A percentile compares a stretch with the other conserved stretches of the same genome.
phyloP scores from a whole-genome alignment of 345 rosid genomes.

The Gossypium sturtianum region DNA sequence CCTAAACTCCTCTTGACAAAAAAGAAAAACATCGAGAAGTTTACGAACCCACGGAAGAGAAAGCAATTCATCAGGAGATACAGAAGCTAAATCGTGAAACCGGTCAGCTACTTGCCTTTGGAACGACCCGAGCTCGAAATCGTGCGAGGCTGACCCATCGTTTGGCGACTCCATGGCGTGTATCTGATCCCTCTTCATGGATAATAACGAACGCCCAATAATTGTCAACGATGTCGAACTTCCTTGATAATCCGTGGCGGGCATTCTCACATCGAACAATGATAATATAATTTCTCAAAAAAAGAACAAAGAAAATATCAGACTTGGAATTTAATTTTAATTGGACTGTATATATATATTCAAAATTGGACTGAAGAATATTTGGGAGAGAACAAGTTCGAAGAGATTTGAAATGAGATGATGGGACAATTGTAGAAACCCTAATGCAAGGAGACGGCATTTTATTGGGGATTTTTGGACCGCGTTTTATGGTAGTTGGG shows the following conservation, averaged over 20 bases:
- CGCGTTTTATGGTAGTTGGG: slow-evolving; percentile 26
- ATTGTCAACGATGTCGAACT: slow-evolving; percentile 8
- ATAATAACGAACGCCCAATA: slow-evolving; percentile 33
- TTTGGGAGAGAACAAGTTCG: not conserved
- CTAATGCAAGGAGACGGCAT: slow-evolving; percentile 12
- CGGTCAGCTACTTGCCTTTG: slow-evolving; percentile 54
- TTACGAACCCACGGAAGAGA: slow-evolving; percentile 38
- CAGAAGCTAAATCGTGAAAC: slow-evolving; percentile 43
- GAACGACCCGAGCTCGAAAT: slow-evolving; percentile 52
- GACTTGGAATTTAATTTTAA: not conserved
- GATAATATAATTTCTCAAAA: not conserved
- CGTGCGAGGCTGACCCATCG: slow-evolving; percentile 24
- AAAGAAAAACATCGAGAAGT: slow-evolving; percentile 36
- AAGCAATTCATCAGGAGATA: slow-evolving; percentile 30
- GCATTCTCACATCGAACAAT: slow-evolving; percentile 36
- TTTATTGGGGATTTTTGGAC: slow-evolving; percentile 28
- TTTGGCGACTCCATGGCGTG: slow-evolving; percentile 36
- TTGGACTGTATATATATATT: not conserved
- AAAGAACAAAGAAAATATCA: not conserved
- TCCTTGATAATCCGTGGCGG: slow-evolving; percentile 53
- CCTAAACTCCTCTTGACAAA: slow-evolving; percentile 39
- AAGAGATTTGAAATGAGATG: not conserved
- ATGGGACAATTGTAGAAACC: slow-evolving; percentile 15
- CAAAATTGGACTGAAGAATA: not conserved
- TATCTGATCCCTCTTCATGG: slow-evolving; percentile 40